phyloP scores from a whole-genome alignment of 768 basidiomycete genomes.

The Leccinum truebloodii region DNA sequence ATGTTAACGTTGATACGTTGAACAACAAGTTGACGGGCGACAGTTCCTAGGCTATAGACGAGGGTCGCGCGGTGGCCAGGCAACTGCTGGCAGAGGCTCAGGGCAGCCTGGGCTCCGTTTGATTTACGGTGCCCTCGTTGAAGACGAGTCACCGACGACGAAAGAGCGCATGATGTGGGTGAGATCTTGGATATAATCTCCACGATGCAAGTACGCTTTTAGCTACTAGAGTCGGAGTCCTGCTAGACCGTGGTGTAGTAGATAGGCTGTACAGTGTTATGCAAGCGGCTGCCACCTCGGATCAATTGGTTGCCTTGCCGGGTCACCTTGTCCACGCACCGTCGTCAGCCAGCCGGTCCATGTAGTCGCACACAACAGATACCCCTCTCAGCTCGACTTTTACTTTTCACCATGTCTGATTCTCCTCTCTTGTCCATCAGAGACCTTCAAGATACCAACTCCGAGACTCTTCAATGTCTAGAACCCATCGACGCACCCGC shows the following conservation, averaged over 20 bases:
- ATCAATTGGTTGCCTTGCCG: conserved; percentile 10
- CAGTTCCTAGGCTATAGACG: not conserved
- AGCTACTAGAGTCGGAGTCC: not conserved
- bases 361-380: conserved; percentile 9
- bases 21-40: not conserved
- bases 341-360: conserved; percentile 8
- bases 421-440: conserved; percentile 7
- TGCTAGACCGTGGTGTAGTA: too few relatives aligned
- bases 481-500: conserved; percentile 30
- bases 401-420: conserved; percentile 16
- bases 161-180: not conserved
- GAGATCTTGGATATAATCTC: not conserved
- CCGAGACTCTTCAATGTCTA: not conserved
- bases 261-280: not conserved
- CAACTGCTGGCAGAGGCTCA: too few relatives aligned
- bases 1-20: not conserved
- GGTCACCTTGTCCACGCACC: conserved; percentile 7
- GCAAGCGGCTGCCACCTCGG: conserved; percentile 1
- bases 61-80: not conserved
- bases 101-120: too few relatives aligned
- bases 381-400: not conserved
- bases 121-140: too few relatives aligned
- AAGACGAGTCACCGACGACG: not conserved
- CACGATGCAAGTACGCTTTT: not conserved
- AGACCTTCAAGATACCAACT: conserved; percentile 6